A percentile compares a stretch with the other conserved stretches of the same genome.
These are phyloP conservation scores for Fragaria vesca DNA, from an alignment of 306 rosid genomes.

Conservation along the genomic window DNA sequence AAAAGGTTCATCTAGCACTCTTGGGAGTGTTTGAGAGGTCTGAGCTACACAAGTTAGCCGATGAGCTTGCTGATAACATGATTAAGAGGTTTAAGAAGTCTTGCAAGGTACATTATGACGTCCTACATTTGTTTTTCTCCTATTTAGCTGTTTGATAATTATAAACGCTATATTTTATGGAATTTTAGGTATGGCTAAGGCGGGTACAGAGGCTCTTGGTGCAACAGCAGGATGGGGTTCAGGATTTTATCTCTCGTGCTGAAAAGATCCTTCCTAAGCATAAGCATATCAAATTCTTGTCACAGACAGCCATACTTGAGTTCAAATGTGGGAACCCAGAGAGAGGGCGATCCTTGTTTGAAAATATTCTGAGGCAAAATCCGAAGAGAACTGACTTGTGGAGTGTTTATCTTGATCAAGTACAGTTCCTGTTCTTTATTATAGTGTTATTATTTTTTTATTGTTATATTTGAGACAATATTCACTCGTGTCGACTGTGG, in stretches of 20 bases:
- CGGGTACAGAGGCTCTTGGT: conserved; percentile 56
- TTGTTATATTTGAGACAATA: neutral
- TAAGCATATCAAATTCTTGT: conserved; percentile 72
- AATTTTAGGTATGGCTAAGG: conserved; percentile 79
- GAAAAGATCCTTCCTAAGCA: conserved; percentile 66
- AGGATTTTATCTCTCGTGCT: conserved; percentile 54
- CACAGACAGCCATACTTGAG: conserved; percentile 86
- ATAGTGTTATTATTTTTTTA: neutral
- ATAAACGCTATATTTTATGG: conserved; percentile 11
- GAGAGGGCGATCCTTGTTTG: conserved; percentile 84
- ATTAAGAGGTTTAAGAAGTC: conserved; percentile 86
- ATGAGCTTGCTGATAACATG: conserved; percentile 75
- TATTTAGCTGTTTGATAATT: neutral
- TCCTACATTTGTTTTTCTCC: neutral
- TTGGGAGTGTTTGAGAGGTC: conserved; percentile 88
- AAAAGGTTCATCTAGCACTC: conserved; percentile 74
- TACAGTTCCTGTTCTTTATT: conserved; percentile 22
- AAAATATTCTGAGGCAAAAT: conserved; percentile 72
- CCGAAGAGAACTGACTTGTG: conserved; percentile 87
- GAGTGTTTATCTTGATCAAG: conserved; percentile 97
- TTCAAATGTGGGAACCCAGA: conserved; percentile 83
- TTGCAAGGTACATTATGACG: conserved; percentile 63
- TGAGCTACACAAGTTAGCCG: conserved; percentile 62
- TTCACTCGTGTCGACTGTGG: conserved; percentile 17
- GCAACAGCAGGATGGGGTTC: conserved; percentile 59